Conservation (phyloP, 805 yeast species). For the Saccharomycopsis javanensis region DNA sequence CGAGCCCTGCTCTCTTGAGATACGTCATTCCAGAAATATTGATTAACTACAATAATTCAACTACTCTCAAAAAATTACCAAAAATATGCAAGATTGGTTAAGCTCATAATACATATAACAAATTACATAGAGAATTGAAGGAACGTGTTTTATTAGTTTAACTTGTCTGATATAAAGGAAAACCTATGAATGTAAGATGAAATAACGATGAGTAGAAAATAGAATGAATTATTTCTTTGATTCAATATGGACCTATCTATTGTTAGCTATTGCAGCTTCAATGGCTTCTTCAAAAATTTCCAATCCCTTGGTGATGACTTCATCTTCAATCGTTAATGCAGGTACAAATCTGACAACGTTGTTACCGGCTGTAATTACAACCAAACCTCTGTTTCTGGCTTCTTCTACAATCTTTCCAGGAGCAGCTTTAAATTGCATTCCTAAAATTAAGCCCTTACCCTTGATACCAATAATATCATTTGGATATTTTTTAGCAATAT, state of each 20-base stretch:
- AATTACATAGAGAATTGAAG: too few species aligned
- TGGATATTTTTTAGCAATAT: conserved; percentile 47
- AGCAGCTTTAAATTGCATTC: conserved; percentile 62
- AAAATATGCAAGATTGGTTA: too few species aligned
- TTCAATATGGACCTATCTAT: not conserved
- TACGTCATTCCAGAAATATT: too few species aligned
- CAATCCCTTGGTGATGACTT: conserved; percentile 61
- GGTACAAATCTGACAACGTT: conserved; percentile 89
- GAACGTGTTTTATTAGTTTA: too few species aligned
- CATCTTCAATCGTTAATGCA: conserved; percentile 72
- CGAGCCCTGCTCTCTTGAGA: not conserved
- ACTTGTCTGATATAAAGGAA: too few species aligned
- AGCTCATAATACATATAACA: too few species aligned
- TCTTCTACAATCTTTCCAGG: conserved; percentile 53
- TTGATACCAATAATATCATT: conserved; percentile 57
- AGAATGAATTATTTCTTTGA: not conserved
- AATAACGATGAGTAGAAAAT: too few species aligned
- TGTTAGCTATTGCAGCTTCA: conserved; percentile 12
- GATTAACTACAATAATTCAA: too few species aligned
- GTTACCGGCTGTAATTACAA: conserved; percentile 86
- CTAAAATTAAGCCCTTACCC: conserved; percentile 84
- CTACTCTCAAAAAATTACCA: too few species aligned
- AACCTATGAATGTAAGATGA: too few species aligned
- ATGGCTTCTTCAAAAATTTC: conserved; percentile 54
- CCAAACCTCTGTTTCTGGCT: conserved; percentile 71